Conservation (phyloP, 805 yeast species). For the Candida takata region DNA sequence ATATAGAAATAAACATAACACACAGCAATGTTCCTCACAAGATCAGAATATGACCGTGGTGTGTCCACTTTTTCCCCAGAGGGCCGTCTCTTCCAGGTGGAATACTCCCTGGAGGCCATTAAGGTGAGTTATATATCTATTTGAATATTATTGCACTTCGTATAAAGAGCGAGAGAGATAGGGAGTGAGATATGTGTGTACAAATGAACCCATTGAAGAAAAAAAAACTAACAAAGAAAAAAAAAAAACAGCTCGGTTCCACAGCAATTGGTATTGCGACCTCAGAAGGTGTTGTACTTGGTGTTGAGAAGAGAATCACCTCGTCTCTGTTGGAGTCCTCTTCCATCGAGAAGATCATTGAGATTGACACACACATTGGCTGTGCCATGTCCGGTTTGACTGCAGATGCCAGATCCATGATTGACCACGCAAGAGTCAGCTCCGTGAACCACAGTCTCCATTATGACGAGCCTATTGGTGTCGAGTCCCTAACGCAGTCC, state of each 20-base stretch:
- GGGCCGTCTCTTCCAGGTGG: conserved; percentile 96
- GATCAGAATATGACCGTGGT: conserved; percentile 99
- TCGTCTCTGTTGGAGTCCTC: conserved; percentile 86
- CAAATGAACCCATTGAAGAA: no score
- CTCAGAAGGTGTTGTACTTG: conserved; percentile 90
- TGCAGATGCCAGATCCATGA: conserved; percentile 98
- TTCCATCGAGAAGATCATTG: conserved; percentile 93
- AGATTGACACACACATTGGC: conserved; percentile 89
- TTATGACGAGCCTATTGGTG: conserved; percentile 87
- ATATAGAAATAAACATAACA: no score
- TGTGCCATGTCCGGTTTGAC: conserved; percentile 99
- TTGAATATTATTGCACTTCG: no score
- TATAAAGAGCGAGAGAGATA: no score
- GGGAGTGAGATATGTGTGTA: no score
- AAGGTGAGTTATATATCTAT: conserved; percentile 54
- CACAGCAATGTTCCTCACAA: conserved; percentile 89
- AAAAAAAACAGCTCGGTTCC: conserved; percentile 55
- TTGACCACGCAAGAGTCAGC: conserved; percentile 93
- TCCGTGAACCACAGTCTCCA: conserved; percentile 82
- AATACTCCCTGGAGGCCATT: conserved; percentile 95
- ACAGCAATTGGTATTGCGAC: conserved; percentile 97
- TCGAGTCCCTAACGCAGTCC: conserved; percentile 90
- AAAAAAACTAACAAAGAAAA: no score
- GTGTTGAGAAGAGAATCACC: conserved; percentile 96
- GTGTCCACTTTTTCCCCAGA: conserved; percentile 98